Evolutionary conservation across 768 basidiomycete species (phyloP), one percentile per base, ranked within the genome.

Genomic region (Ramaria rubella): DNA sequence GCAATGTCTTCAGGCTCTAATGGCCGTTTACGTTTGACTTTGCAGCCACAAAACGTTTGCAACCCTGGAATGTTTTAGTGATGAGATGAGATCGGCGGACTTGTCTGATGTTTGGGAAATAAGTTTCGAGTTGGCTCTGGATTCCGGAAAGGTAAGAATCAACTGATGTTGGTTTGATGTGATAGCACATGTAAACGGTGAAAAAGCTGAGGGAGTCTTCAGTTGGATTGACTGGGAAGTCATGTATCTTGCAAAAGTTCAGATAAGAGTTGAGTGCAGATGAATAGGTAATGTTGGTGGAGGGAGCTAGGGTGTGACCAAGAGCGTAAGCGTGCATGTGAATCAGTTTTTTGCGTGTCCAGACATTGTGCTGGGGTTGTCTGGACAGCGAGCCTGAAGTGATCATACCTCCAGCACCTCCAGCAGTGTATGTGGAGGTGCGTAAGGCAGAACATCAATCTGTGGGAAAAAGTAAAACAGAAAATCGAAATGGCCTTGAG

Each of bases 1-100:
- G 38, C 17, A n/a, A n/a, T n/a, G n/a, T n/a, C n/a, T n/a, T n/a
- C n/a, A n/a, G n/a, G n/a, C n/a, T n/a, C n/a, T n/a, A 75, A 61
- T 0, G 74, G 63, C 0, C 38, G 54, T 58, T 75, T 75, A 2
- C 68, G 68, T 0, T 54, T 42, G 5, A 65, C 54, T 0, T 69
- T 60, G 1, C 40, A 42, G 2, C 63, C 60, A 1, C 46, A 26
- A 1, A 14, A 0, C 64, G 60, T 23, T 64, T 64, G 56, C 69
- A 72, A 0, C 77, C 75, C 0, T 53, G 34, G 0, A 69, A 21
- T 0, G 63, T 61, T 0, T 44, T 21, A 1, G n/a, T 26, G 4
- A 69, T 62, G 0, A 68, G 40, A 0, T 4, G 34, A 2, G 52
- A 40, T 0, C 57, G 12, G 45, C 46, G 1, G n/a, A n/a, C n/a